Evolutionary conservation across 176 grass and related monocot species (phyloP), one percentile per base, ranked within the genome.

Genomic region (Stipa capillata): DNA sequence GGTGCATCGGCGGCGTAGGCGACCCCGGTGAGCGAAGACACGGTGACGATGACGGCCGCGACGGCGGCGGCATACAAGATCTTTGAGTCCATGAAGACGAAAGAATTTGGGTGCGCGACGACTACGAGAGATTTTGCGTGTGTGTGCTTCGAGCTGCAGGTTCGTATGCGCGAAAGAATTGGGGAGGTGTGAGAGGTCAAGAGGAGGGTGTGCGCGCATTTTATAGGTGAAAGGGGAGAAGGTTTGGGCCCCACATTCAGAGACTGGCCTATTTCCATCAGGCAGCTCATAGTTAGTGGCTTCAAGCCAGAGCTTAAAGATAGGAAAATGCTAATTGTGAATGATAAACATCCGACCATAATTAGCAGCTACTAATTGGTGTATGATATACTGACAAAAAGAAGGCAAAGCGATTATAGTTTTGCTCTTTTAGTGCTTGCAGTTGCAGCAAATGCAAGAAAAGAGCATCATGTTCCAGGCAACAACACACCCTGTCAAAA

Each of bases 1-100:
- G n/a, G n/a, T n/a, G n/a, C n/a, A 0, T 97, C 94, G 57, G 79
- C 77, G 2, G 87, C 94, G 29, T 53, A 60, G 12, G 84, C 89
- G 17, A 65, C 73, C 1, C 84, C 85, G 8, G 89, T 84, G 35
- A 97, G 80, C 51, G 74, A 75, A 0, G 83, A 62, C 40, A 87
- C 53, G 56, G 80, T 58, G 27, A 88, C 77, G 13, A n/a, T 45
- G 52, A 85, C 75, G 20, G 73, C 89, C 6, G 77, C 78, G 51
- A 64, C 52, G 61, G 47, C 40, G 55, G 74, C 56, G 3, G 53
- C 86, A 36, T 40, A 40, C 57, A 89, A 17, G 44, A 68, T 54
- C 87, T 80, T 89, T 62, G 76, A 81, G 28, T 57, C 82, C 87
- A 89, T 85, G 61, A 45, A 43, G 65, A 21, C 23, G 39, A 44